A percentile compares a stretch with the other conserved stretches of the same genome.
phyloP scores from a whole-genome alignment of 305 asterid genomes.

The Fraxinus platypoda region DNA sequence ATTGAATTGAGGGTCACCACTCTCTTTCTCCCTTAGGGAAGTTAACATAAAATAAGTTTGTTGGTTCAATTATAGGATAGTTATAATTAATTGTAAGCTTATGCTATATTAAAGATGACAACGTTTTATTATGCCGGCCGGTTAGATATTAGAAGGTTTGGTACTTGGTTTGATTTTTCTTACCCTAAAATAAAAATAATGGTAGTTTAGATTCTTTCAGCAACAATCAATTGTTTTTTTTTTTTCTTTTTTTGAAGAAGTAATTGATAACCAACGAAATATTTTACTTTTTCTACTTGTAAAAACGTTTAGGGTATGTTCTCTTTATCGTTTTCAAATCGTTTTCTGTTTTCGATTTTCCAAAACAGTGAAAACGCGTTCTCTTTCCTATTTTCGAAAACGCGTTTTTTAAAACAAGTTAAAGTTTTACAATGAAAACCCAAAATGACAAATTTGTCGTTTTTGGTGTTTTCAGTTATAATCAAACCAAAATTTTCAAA shows the following conservation, averaged over 20 bases:
- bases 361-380: no score
- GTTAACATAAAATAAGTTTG: not conserved
- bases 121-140: not conserved
- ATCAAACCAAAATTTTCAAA: no score
- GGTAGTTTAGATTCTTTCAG: not conserved
- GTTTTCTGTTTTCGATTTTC: no score
- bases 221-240: not conserved
- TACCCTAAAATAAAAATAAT: not conserved
- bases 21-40: not conserved
- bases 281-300: not conserved
- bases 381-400: no score
- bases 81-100: conserved; percentile 32
- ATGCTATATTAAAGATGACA: not conserved
- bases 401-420: no score
- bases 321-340: no score
- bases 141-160: not conserved
- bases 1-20: not conserved
- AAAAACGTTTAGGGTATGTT: no score
- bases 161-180: not conserved
- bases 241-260: not conserved
- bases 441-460: no score
- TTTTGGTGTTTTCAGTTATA: no score
- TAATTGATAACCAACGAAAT: not conserved
- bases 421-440: no score
- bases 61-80: conserved; percentile 15